Evolutionary conservation across 257 asterid genomes (phyloP).

Genomic region (Primulina tabacum): DNA sequence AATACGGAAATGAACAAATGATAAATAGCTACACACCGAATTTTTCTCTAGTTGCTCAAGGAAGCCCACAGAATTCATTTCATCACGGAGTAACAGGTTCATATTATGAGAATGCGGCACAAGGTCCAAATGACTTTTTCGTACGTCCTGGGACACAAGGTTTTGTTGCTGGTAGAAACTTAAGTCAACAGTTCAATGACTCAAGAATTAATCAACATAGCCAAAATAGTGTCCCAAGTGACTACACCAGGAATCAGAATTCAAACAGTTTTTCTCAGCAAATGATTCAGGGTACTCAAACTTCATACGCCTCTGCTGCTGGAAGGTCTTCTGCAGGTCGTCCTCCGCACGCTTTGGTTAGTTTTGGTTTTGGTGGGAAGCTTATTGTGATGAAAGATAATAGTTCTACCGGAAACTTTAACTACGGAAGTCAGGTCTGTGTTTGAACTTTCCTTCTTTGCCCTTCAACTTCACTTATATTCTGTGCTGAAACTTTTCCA

Average conservation of each 20-base stretch:
- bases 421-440: constrained; percentile 76
- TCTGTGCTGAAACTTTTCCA: constrained; percentile 27
- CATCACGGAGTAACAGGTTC: constrained; percentile 38
- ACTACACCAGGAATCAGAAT: constrained; percentile 42
- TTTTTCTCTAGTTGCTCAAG: constrained; percentile 33
- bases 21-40: constrained; percentile 40
- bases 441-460: constrained; percentile 21
- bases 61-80: constrained; percentile 36
- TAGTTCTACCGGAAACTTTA: constrained; percentile 41
- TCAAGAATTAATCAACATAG: constrained; percentile 45
- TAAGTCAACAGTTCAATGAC: constrained; percentile 47
- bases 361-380: constrained; percentile 97
- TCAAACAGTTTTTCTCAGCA: constrained; percentile 51
- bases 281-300: constrained; percentile 51
- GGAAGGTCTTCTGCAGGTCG: constrained; percentile 91
- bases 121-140: constrained; percentile 39
- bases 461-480: constrained; percentile 20
- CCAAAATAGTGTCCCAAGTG: constrained; percentile 43
- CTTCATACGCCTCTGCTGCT: constrained; percentile 46
- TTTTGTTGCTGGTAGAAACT: constrained; percentile 39
- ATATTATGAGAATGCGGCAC: constrained; percentile 37
- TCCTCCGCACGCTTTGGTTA: constrained; percentile 89
- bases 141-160: constrained; percentile 36
- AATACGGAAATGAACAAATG: constrained; percentile 38
- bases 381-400: constrained; percentile 70